These are phyloP conservation scores for Yarrowia hollandica DNA, from an alignment of 805 yeast species.

Conservation along the genomic window DNA sequence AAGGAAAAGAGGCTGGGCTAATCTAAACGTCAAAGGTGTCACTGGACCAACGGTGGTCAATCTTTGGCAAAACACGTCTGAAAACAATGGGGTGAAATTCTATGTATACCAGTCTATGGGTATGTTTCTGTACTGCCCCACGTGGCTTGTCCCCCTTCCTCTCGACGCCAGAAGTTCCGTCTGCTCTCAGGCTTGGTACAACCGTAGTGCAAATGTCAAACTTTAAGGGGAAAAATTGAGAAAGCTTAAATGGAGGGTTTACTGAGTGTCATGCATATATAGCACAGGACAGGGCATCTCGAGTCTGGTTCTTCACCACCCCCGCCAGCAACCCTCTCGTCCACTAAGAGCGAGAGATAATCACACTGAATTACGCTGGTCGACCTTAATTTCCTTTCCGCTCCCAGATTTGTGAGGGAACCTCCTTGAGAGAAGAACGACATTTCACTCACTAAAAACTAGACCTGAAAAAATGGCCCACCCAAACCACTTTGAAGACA, in stretches of 20 bases:
- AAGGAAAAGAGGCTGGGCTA: neutral
- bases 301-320: constrained; percentile 21
- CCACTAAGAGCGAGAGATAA: constrained; percentile 30
- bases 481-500: constrained; percentile 23
- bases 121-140: neutral
- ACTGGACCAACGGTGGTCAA: neutral
- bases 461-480: neutral
- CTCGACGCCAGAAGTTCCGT: neutral
- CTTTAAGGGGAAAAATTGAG: constrained; percentile 16
- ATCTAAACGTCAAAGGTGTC: neutral
- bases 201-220: constrained; percentile 1
- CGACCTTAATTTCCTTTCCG: constrained; percentile 11
- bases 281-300: neutral
- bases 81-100: neutral
- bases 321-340: constrained; percentile 25
- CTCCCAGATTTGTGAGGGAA: constrained; percentile 29
- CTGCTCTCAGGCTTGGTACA: neutral
- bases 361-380: constrained; percentile 19
- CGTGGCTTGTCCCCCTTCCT: constrained; percentile 5
- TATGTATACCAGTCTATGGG: no score
- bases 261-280: constrained; percentile 10
- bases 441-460: constrained; percentile 6
- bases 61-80: neutral
- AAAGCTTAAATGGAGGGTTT: neutral
- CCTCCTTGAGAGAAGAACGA: constrained; percentile 27